Evolutionary conservation across 176 grass and related monocot genomes (phyloP), one percentile per base, ranked within the genome.

Genomic region (Cymbopogon citratus): DNA sequence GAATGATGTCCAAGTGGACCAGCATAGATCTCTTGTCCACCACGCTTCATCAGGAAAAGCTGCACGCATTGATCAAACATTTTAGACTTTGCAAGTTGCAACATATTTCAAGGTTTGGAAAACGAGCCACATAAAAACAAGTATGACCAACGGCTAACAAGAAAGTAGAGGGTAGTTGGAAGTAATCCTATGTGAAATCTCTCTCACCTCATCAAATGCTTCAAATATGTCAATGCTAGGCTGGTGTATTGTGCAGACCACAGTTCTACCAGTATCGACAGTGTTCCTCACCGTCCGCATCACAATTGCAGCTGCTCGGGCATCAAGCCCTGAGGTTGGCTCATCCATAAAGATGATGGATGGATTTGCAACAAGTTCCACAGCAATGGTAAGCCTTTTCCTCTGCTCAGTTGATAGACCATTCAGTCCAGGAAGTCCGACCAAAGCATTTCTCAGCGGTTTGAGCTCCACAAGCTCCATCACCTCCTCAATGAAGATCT

Each of bases 181-280:
- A 77, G 26, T 67, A 67, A 83, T 49, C 10, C 43, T 12, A 26
- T 41, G 11, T 6, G 23, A 84, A 36, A 48, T 57, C 21, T 74
- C 40, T 39, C 81, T 66, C 39, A 97, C 94, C 89, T 97, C 94
- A 88, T 97, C 91, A 33, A 97, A 97, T 43, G 94, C 87, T 97
- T 97, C 94, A 88, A 97, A 97, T 71, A 97, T 94, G 75, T 97
- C 94, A 73, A 97, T 97, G 81, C 94, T 97, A 59, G 94, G 94
- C 23, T 97, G 94, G 84, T 97, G 94, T 82, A 97, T 97, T 6
- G 94, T 97, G 82, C 94, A 97, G 31, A 97, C 91, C 28, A 97
- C 94, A 62, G 94, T 97, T 51, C 94, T 93, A 8, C 94, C 94
- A 54, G 94, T 94, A 52, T 97, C 64, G 0, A 94, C 94, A 36